Base-by-base conservation (phyloP, 2,329 filamentous ascomycete species). In the Aspergillus glaucus region DNA sequence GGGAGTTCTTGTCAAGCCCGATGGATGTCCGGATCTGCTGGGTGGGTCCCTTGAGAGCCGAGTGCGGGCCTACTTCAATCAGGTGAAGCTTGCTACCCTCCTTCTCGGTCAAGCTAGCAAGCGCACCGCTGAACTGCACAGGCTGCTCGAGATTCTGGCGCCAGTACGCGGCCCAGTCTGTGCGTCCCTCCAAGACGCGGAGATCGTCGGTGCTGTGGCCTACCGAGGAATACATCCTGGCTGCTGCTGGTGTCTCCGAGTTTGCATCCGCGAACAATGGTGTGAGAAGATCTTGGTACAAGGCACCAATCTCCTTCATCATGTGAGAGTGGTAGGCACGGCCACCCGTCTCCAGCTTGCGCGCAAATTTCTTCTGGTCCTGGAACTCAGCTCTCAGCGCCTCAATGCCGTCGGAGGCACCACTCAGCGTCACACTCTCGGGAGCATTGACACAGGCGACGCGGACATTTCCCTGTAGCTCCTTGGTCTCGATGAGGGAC, bases 131-230 rank as follows among this genome's bases (percentile, higher is more conserved):
- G 52, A 73, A 74, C 2, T 64, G 54, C 2, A 74, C 69, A 7
- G 68, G 49, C 2, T 57, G 55, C 0, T 59, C 47, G 55, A 74
- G 59, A 15, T 74, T 74, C 15, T 64, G 54, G 1, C 60, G 55
- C 68, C 70, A 74, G 51, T 74, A 72, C 7, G 17, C 12, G 12
- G 22, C 41, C 12, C 21, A 9, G 10, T 26, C 37, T 15, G n/a
- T 37, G 17, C 8, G 17, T 3, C 17, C 37, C 1, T 19, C 26
- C 4, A 30, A 30, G 26, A 30, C 10, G 10, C 17, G 17, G 37
- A 19, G 17, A 8, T 17, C 37, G 8, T 40, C 10, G 3, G 15
- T 8, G 6, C 15, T 9, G 37, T 40, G 37, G 12, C 37, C n/a
- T 3, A 37, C 37, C 15, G 19, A 40, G 19, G 15, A 40, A 40